Base-by-base conservation (phyloP, 495 filamentous ascomycete species). In the Aspergillus kassunensis region DNA sequence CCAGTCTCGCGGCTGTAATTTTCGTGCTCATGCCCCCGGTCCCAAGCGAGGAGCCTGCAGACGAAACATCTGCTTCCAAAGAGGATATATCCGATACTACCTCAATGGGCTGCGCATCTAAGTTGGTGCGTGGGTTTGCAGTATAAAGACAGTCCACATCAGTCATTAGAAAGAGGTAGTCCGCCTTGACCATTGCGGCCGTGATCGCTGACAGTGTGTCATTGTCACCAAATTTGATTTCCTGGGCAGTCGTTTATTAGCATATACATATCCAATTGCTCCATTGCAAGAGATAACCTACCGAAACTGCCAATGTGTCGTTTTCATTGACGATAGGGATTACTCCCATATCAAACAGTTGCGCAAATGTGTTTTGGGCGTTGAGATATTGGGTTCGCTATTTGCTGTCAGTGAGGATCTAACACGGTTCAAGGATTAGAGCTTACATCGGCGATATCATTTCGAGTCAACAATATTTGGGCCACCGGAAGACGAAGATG, bases 201-300 rank as follows among this genome's bases (percentile, higher is more conserved):
- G 93, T 96, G 57, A 98, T 95, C 34, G 95, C 93, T 27, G 89
- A 95, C 24, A 98, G 74, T 12, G 93, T 98, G 70, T 98, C 93
- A 59, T 98, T 98, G 73, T 98, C 93, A 54, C 93, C 93, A 61
- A 98, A 98, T 80, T 97, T 97, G 66, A 98, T 97, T 81, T 98
- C 93, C 78, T 84, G 46, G 2, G 7, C 1, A 35, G 23, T 5
- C 1, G 29, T 36, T 15, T 21, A 6, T 42, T 55, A 31, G 53
- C 39, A 21, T 42, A 7, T 16, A 10, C 6, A 16, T n/a, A 43
- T 13, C 8, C 7, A 46, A 19, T 37, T n/a, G n/a, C n/a, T n/a
- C 4, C 2, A 20, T 51, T 7, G 37, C 16, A n/a, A 23, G 31
- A 20, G 7, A 29, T 9, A 29, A 48, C 73, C 18, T 74, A 84